Percentiles rank a stretch among this genome's conserved stretches.
phyloP scores from a whole-genome alignment of 148 eudicot species.

The Rhododendron simsii region DNA sequence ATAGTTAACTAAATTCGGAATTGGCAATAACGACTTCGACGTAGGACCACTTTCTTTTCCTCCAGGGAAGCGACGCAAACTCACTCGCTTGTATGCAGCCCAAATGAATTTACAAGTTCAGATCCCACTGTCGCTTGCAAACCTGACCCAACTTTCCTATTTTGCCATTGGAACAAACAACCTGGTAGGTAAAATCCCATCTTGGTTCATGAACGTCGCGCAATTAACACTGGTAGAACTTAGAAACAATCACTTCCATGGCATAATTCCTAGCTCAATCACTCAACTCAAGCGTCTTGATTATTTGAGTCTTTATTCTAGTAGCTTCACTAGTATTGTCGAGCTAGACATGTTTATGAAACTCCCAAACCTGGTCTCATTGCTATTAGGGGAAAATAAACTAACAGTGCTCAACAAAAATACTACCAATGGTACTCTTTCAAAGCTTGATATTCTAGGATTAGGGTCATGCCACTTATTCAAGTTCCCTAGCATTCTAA shows the following conservation, averaged over 20 bases:
- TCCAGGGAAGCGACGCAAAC: neutral
- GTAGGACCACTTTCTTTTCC: neutral
- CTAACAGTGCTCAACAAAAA: neutral
- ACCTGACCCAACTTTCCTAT: too few relatives aligned
- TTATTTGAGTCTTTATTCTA: neutral
- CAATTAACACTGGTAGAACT: too few relatives aligned
- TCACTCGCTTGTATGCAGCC: neutral
- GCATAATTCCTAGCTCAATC: constrained; percentile 1
- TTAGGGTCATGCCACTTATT: too few relatives aligned
- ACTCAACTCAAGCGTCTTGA: neutral
- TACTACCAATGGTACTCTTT: neutral
- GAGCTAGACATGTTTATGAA: constrained; percentile 3
- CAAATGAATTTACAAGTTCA: neutral
- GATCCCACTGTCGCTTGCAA: too few relatives aligned
- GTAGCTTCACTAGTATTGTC: neutral
- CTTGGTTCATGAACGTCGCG: constrained; percentile 10
- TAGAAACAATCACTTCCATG: constrained; percentile 15
- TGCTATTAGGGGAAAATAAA: neutral
- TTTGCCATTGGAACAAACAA: constrained; percentile 3
- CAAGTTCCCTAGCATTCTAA: too few relatives aligned
- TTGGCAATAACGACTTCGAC: too few relatives aligned
- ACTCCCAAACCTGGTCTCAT: neutral
- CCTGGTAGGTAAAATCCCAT: constrained; percentile 17
- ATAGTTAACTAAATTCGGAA: too few relatives aligned
- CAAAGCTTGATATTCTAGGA: too few relatives aligned